Base-by-base conservation (phyloP, 2,329 filamentous ascomycete genomes). In the Arachnomyces sp. region DNA sequence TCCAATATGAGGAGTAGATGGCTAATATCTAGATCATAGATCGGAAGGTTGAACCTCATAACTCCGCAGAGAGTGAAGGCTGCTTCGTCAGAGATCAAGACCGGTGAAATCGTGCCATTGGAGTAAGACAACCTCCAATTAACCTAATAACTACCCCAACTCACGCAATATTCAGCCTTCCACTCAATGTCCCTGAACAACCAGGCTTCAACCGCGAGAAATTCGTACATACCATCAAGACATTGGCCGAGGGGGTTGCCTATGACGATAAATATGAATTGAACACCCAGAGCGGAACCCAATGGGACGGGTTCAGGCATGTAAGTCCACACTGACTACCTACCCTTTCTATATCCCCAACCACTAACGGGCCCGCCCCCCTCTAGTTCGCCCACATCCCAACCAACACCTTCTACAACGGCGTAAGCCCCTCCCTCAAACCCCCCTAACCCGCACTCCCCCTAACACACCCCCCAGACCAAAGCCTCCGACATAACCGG, bases 211-310 rank as follows among this genome's bases (percentile, higher is more conserved):
- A 56, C 7, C 71, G 75, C 4, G 66, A 75, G 45, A 46, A 51
- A 0, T 78, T 78, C 53, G 57, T 71, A 42, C 74, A 78, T 50
- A 66, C 67, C 14, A 76, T 78, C 59, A 74, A 74, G 47, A 43
- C 52, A 1, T 36, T 67, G 0, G 39, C 49, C 2, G 54, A 58
- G 12, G 59, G 52, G 14, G 38, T 65, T n/a, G 58, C 55, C 2
- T 68, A 60, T 34, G 68, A 70, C 44, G 70, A 72, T 49, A 47
- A 56, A 1, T 64, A 70, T 42, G 54, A 60, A 5, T 54, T 73
- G 42, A 73, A 74, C 52, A 70, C 68, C 3, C 68, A 71, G 42
- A 62, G 61, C 36, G 61, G 65, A 7, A 67, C 64, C n/a, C 68
- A 71, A 45, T 72, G 68, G 68, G 68, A 71, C 55, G 68, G 68